These are phyloP conservation scores for Septoria linicola DNA, from an alignment of 2,329 filamentous ascomycete genomes.

Conservation along the genomic window DNA sequence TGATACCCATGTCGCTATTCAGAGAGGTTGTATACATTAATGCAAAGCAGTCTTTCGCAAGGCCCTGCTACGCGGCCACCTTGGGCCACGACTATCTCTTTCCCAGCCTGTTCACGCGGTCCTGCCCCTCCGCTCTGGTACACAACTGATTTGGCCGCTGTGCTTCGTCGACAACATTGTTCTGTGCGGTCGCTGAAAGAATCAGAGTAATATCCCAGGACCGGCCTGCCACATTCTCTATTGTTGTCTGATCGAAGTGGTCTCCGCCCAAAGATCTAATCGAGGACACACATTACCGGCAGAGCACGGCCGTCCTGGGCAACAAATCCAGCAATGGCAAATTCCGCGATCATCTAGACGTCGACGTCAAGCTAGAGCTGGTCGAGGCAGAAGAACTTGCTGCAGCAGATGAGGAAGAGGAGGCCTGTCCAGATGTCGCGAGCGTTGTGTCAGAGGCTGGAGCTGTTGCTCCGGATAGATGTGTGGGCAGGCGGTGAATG, in stretches of 20 bases:
- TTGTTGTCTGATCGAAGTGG: no score
- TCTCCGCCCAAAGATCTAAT: no score
- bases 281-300: no score
- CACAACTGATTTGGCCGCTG: no score
- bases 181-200: no score
- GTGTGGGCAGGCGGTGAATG: constrained; percentile 13
- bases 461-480: constrained; percentile 5
- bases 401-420: neutral
- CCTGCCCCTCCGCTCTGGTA: no score
- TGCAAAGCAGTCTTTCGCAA: neutral
- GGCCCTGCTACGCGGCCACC: neutral
- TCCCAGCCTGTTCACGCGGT: neutral
- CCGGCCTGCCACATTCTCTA: no score
- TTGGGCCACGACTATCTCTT: neutral
- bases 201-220: no score
- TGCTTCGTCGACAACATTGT: no score
- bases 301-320: neutral
- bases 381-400: neutral
- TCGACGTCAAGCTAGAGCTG: no score
- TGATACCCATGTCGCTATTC: constrained; percentile 5
- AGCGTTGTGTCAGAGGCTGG: neutral
- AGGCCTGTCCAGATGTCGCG: neutral
- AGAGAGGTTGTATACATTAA: neutral
- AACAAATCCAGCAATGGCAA: neutral
- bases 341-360: no score